Percentiles rank a stretch among this genome's conserved stretches.
phyloP scores from a whole-genome alignment of 345 rosid species.

The Boechera retrofracta region DNA sequence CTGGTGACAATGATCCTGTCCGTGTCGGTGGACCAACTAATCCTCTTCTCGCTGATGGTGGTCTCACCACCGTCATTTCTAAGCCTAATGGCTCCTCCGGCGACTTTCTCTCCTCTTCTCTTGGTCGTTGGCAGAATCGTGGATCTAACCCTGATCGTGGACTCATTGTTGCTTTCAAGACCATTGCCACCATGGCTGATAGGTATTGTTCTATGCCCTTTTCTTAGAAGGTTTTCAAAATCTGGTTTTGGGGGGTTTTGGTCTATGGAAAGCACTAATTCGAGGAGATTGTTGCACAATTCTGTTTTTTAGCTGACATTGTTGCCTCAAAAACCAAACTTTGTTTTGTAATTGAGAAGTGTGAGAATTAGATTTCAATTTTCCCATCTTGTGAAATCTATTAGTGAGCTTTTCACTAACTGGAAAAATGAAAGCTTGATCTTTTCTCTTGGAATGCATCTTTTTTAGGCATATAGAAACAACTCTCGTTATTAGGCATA shows the following conservation, averaged over 20 bases:
- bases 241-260: constrained; percentile 42
- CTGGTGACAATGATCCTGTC: constrained; percentile 85
- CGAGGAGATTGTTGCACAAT: neutral
- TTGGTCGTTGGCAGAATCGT: constrained; percentile 95
- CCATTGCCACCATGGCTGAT: constrained; percentile 95
- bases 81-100: constrained; percentile 90
- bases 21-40: constrained; percentile 95
- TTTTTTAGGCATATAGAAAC: no score
- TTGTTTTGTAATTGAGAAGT: neutral
- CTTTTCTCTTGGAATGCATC: no score
- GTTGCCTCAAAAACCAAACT: neutral
- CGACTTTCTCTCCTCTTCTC: constrained; percentile 80
- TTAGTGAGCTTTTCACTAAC: neutral
- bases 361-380: neutral
- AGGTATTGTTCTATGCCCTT: constrained; percentile 45
- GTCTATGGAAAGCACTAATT: neutral
- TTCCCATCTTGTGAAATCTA: neutral
- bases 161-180: constrained; percentile 81
- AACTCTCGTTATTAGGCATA: no score
- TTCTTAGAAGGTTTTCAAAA: constrained; percentile 47
- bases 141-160: constrained; percentile 99
- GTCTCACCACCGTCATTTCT: constrained; percentile 88
- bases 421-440: no score
- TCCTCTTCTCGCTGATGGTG: constrained; percentile 82
- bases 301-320: constrained; percentile 1